Evolutionary conservation across 2,329 filamentous ascomycete genomes (phyloP), one percentile per base, ranked within the genome.

Genomic region (Arthrobotrys musiformis): DNA sequence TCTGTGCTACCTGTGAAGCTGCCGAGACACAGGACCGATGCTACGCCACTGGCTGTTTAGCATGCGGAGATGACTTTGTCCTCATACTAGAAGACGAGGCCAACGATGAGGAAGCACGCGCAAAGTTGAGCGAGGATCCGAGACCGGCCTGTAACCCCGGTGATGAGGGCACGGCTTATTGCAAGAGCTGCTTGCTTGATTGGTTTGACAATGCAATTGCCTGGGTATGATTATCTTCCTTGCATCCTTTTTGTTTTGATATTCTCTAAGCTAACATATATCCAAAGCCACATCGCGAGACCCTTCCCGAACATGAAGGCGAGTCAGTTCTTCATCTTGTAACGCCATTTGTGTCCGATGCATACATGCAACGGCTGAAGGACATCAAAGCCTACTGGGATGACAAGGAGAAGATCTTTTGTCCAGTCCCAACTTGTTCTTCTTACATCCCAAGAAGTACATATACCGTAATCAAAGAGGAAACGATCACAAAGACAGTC

Each of bases 311-410:
- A 56, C 33, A 62, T 30, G 44, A 69, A 8, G 54, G 63, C 11
- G 19, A 63, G 22, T 54, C 70, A 2, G 67, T 75, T 44, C 35
- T 75, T 7, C 35, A 54, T 22, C 52, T 75, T 4, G 28, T 68
- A 9, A n/a, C 19, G 11, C 70, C 70, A 4, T 75, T 75, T 37
- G 63, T 63, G 26, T 75, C 70, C 11, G 70, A 30, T 8, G 70
- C 63, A 15, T 75, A 75, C 19, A 48, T 69, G 46, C 5, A 61
- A 11, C 44, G 26, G 2, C 11, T 75, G 13, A 69, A 69, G 24
- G 42, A 68, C 3, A 75, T 75, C 15, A 63, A 75, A 17, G 46
- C 24, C n/a, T 75, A 75, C 54, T 75, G 70, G 70, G 70, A 75
- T 9, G 70, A 75, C 19, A 69, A 75, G 37, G 62, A 75, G 24